Conservation (phyloP, 2,329 filamentous ascomycete genomes). For the Rachicladosporium sp. region DNA sequence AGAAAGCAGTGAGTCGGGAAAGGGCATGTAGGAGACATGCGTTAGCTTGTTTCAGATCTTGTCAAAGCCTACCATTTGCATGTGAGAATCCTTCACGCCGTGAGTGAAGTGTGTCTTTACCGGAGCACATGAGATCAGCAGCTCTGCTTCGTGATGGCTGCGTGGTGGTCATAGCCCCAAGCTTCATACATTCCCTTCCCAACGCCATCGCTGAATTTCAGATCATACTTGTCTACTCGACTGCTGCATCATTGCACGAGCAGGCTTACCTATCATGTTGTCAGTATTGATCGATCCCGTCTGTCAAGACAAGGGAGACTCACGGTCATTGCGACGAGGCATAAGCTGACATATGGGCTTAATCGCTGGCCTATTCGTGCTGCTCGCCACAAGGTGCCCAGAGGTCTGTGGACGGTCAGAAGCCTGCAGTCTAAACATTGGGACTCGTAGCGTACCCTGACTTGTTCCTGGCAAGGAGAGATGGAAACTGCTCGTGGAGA, state of each 20-base stretch:
- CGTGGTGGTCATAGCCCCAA: no score
- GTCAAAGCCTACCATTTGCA: no score
- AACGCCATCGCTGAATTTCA: no score
- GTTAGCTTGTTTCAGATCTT: no score
- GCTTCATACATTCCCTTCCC: no score
- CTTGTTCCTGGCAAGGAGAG: conserved; percentile 86
- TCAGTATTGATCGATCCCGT: background rate
- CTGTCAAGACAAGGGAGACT: conserved; percentile 20
- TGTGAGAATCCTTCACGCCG: no score
- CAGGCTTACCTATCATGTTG: conserved; percentile 3
- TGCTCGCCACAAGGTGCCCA: conserved; percentile 91
- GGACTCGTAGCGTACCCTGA: conserved; percentile 55
- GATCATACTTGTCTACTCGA: no score
- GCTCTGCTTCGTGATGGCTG: no score
- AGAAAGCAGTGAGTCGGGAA: no score
- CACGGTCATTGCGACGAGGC: conserved; percentile 89
- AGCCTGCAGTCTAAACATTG: background rate
- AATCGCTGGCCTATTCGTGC: conserved; percentile 84
- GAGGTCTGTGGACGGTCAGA: conserved; percentile 7
- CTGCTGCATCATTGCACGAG: background rate
- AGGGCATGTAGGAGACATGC: no score
- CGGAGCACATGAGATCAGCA: no score
- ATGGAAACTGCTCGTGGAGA: conserved; percentile 77
- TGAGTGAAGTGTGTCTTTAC: no score
- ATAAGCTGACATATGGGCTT: conserved; percentile 90